Base-by-base conservation (phyloP, 1,139 yeast species). In the Scheffersomyces stambukii region DNA sequence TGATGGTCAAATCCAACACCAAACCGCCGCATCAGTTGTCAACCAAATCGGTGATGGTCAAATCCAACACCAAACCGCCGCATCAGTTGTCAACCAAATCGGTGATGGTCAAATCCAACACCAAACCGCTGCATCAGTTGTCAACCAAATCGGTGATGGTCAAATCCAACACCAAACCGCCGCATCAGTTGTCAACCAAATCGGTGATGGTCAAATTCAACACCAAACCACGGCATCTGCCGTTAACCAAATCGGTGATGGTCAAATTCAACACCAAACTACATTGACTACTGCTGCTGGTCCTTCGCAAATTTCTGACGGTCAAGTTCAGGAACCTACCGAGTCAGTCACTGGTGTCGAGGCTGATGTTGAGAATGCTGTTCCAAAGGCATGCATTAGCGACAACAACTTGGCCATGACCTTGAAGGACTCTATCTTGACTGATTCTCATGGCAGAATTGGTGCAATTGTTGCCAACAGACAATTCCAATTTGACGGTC, bases 401-500 rank as follows among this genome's bases (percentile, higher is more conserved):
- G n/a, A 16, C 21, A 31, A 31, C 24, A 31, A 36, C 19, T 29
- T 36, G 11, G 50, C 77, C 30, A 62, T 81, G 70, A 60, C 64
- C 19, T 71, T 81, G 50, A 54, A 64, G 28, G 69, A 52, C 28
- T 63, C 76, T 45, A 49, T 77, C 38, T 68, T 81, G 57, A 71
- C 67, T 24, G 91, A 81, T 52, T 52, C 71, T 31, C 44, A 61
- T 35, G 85, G 85, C 37, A 78, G 91, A 75, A 64, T 81, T 43
- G 91, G 91, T 52, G 76, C 88, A 36, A 81, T 81, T 59, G 91
- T 81, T 48, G 82, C 89, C 40, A 81, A 81, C 79, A 75, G 81
- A 67, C 91, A 81, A 69, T 81, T 81, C 81, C 91, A 81, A 68
- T 81, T 81, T 50, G 91, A 81, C 54, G 91, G 91, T 58, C 93